phyloP scores from a whole-genome alignment of 1,284 basidiomycete genomes.

The Marasmius sp. region DNA sequence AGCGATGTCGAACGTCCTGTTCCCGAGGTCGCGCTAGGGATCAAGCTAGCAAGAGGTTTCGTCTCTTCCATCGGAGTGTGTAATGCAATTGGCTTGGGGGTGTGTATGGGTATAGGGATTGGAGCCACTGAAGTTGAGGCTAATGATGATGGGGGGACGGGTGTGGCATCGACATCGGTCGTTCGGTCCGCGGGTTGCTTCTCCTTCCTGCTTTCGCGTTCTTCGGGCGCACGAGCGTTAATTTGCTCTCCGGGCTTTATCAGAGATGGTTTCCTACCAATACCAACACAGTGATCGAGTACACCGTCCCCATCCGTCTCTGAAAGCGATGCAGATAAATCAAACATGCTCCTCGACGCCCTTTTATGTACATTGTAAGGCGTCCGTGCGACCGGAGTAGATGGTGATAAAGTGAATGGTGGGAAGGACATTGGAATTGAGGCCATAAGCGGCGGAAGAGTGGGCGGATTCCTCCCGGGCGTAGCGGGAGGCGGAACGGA shows the following conservation, averaged over 20 bases:
- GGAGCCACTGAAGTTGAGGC: no score
- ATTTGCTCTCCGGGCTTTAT: neutral
- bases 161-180: no score
- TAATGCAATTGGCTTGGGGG: no score
- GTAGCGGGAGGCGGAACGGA: neutral
- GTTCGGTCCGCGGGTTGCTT: no score
- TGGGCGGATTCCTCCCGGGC: slow-evolving; percentile 8
- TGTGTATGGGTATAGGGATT: no score
- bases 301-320: slow-evolving; percentile 28
- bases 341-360: slow-evolving; percentile 53
- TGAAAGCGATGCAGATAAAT: slow-evolving; percentile 27
- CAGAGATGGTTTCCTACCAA: neutral
- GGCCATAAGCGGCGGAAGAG: neutral
- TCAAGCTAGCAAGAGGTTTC: no score
- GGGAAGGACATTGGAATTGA: neutral
- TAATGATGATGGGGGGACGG: no score
- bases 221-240: neutral
- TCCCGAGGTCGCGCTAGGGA: no score
- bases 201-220: no score
- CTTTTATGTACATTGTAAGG: slow-evolving; percentile 49
- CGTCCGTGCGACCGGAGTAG: slow-evolving; percentile 1
- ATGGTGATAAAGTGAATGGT: neutral
- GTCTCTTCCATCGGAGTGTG: no score
- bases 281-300: slow-evolving; percentile 12
- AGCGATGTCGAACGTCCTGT: neutral